These are phyloP conservation scores for Annulohypoxylon bovei DNA, from an alignment of 495 filamentous ascomycete genomes.

Conservation along the genomic window DNA sequence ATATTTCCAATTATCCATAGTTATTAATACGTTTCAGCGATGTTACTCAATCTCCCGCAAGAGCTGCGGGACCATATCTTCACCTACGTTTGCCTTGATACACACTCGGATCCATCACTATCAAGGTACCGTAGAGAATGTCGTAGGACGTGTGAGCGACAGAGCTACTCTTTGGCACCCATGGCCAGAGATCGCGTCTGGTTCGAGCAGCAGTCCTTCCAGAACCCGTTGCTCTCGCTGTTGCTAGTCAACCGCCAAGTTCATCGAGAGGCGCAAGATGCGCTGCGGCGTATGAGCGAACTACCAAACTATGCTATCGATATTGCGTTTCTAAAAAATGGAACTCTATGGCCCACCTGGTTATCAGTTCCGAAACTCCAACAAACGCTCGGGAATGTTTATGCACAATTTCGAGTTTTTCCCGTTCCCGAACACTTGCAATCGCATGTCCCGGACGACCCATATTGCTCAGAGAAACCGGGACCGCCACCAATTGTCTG, in stretches of 20 bases:
- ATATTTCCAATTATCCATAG: background rate
- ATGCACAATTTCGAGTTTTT: background rate
- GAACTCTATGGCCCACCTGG: background rate
- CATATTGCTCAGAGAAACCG: background rate
- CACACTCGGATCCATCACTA: background rate
- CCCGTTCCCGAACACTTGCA: background rate
- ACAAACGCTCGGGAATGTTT: background rate
- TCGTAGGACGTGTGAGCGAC: background rate
- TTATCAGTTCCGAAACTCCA: background rate
- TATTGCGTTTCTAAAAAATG: background rate
- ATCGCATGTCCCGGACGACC: background rate
- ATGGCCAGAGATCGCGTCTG: conserved; percentile 1
- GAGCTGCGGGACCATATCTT: conserved; percentile 3
- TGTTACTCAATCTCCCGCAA: conserved; percentile 4
- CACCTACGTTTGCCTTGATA: background rate
- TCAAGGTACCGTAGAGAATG: background rate
- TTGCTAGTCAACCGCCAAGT: background rate
- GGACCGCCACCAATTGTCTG: background rate
- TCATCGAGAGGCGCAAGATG: background rate
- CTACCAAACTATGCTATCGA: background rate
- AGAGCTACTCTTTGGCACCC: background rate
- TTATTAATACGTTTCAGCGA: background rate
- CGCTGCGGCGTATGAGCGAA: background rate
- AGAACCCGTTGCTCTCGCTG: background rate
- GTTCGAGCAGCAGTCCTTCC: background rate